Percentiles rank a stretch among this genome's conserved stretches.
Evolutionary conservation across 768 basidiomycete genomes (phyloP).

Genomic region (Phlebiopsis gigantea): DNA sequence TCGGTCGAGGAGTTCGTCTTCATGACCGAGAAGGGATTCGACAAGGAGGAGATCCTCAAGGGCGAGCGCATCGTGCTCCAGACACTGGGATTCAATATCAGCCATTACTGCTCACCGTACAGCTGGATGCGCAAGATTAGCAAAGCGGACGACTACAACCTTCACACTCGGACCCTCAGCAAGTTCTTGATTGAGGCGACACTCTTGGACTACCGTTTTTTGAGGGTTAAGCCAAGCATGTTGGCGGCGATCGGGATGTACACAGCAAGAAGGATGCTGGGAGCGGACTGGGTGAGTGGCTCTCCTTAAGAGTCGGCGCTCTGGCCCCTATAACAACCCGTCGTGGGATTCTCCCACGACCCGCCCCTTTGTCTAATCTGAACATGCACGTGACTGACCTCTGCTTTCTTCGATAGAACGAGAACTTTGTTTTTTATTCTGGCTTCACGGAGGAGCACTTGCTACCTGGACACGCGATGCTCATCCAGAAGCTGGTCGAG

Average conservation of each 20-base stretch:
- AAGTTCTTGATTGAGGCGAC: conserved; percentile 98
- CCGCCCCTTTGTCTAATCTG: conserved; percentile 9
- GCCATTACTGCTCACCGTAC: conserved; percentile 98
- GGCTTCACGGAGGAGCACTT: conserved; percentile 88
- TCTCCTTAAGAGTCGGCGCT: conserved; percentile 11
- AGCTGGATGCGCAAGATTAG: conserved; percentile 98
- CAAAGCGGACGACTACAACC: conserved; percentile 98
- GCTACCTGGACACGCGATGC: conserved; percentile 69
- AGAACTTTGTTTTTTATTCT: conserved; percentile 89
- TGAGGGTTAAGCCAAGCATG: conserved; percentile 89
- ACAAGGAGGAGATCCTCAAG: conserved; percentile 93
- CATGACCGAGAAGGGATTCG: conserved; percentile 95
- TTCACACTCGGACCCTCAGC: conserved; percentile 94
- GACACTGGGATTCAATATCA: conserved; percentile 91
- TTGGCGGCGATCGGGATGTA: conserved; percentile 98
- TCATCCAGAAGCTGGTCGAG: conserved; percentile 80
- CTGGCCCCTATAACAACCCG: conserved; percentile 4
- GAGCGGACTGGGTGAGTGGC: conserved; percentile 88
- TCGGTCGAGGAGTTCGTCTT: conserved; percentile 97
- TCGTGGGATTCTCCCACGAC: conserved; percentile 14
- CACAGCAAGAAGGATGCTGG: conserved; percentile 89
- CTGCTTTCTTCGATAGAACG: conserved; percentile 52
- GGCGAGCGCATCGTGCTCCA: conserved; percentile 96
- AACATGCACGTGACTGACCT: conserved; percentile 30
- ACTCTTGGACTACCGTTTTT: conserved; percentile 85